A percentile compares a stretch with the other conserved stretches of the same genome.
Evolutionary conservation across 108 stramenopile genomes (phyloP).

Genomic region (Schizochytrium sp.): DNA sequence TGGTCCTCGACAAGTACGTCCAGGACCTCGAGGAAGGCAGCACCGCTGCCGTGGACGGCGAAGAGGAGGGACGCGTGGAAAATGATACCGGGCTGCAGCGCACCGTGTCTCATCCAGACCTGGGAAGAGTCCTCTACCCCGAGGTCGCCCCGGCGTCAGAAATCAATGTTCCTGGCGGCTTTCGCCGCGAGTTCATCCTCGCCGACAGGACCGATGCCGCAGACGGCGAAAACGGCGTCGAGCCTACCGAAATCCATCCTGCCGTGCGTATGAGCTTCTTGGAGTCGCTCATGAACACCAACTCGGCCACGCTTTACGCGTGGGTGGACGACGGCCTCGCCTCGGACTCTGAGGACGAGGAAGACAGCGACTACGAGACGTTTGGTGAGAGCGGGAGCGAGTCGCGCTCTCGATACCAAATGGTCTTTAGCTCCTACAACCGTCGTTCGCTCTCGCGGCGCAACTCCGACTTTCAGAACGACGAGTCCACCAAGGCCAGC

Average conservation of each 20-base stretch:
- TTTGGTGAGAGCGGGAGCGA: neutral
- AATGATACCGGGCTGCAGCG: neutral
- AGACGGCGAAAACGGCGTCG: neutral
- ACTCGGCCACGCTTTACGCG: conserved; percentile 3
- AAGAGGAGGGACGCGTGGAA: neutral
- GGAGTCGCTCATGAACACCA: neutral
- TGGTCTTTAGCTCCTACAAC: conserved; percentile 5
- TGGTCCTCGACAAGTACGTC: neutral
- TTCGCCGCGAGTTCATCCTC: conserved; percentile 1
- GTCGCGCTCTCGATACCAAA: neutral
- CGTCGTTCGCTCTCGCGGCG: neutral
- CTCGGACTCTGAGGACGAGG: neutral
- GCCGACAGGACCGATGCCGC: neutral
- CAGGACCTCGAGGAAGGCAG: conserved; percentile 5
- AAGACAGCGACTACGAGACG: neutral
- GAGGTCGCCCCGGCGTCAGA: neutral
- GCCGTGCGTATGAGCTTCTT: neutral
- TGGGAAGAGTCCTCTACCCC: neutral
- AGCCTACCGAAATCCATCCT: neutral
- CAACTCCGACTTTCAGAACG: conserved; percentile 7
- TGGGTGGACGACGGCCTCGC: conserved; percentile 3
- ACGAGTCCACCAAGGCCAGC: neutral
- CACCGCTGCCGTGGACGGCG: neutral
- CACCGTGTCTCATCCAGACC: neutral
- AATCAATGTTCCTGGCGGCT: conserved; percentile 7